Conservation (phyloP, 2,329 filamentous ascomycete genomes). For the Arthrocladium fulminans region DNA sequence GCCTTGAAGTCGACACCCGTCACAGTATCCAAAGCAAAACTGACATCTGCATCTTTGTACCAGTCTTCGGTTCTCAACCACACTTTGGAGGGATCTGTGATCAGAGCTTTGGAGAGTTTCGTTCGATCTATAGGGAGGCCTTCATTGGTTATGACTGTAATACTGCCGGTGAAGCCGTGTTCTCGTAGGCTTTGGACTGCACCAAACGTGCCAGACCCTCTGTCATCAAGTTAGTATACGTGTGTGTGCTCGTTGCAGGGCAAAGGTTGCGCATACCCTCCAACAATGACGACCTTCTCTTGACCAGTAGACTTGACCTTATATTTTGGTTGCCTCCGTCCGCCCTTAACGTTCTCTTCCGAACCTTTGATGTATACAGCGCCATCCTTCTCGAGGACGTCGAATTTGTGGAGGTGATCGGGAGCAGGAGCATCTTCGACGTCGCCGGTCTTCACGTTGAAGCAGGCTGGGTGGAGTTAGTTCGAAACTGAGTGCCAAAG, state of each 20-base stretch:
- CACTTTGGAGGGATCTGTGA: slow-evolving; percentile 71
- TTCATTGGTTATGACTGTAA: slow-evolving; percentile 79
- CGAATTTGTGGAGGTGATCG: slow-evolving; percentile 75
- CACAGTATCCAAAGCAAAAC: slow-evolving; percentile 53
- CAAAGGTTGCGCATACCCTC: slow-evolving; percentile 44
- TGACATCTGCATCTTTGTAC: slow-evolving; percentile 57
- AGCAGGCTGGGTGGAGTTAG: slow-evolving; percentile 59
- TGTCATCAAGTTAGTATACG: slow-evolving; percentile 21
- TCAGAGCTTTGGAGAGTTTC: slow-evolving; percentile 88
- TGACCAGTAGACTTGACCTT: slow-evolving; percentile 53
- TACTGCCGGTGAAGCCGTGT: slow-evolving; percentile 66
- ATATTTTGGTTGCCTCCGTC: slow-evolving; percentile 63
- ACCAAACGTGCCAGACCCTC: slow-evolving; percentile 75
- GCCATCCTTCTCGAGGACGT: slow-evolving; percentile 70
- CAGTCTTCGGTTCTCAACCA: slow-evolving; percentile 68
- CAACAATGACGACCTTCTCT: slow-evolving; percentile 73
- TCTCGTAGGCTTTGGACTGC: slow-evolving; percentile 74
- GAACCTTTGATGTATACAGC: slow-evolving; percentile 77
- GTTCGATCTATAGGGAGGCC: slow-evolving; percentile 85
- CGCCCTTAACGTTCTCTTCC: slow-evolving; percentile 66
- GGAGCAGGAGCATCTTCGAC: slow-evolving; percentile 91
- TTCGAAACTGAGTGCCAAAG: not conserved
- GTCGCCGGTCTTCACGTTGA: slow-evolving; percentile 79
- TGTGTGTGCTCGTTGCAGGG: slow-evolving; percentile 4
- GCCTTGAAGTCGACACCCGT: slow-evolving; percentile 64